These are phyloP conservation scores for Nasturtium officinale DNA, from an alignment of 345 rosid species.

Conservation along the genomic window DNA sequence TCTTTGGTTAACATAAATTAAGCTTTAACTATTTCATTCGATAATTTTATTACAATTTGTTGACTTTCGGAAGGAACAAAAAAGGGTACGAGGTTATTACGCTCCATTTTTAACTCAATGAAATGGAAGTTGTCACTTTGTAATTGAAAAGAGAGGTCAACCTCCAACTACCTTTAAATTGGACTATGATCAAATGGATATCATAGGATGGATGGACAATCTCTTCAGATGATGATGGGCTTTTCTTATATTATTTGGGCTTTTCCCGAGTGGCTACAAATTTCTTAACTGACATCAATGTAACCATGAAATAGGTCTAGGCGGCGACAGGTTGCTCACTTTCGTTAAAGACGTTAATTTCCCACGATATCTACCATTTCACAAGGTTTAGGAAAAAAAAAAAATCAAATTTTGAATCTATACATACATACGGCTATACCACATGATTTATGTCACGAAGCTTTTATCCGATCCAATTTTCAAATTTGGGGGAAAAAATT, in stretches of 20 bases:
- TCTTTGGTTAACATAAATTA: neutral
- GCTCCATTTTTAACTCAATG: neutral
- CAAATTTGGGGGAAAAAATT: too few relatives aligned
- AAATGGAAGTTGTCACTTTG: neutral
- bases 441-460: neutral
- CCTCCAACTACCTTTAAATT: too few relatives aligned
- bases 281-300: too few relatives aligned
- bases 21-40: neutral
- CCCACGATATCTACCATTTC: neutral
- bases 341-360: neutral
- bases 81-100: too few relatives aligned
- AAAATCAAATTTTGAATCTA: neutral
- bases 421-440: too few relatives aligned
- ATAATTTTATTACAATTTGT: neutral
- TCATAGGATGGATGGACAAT: neutral
- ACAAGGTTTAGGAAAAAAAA: too few relatives aligned
- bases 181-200: neutral
- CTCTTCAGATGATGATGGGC: neutral
- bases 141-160: neutral
- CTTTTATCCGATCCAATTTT: neutral
- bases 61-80: neutral
- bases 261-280: neutral
- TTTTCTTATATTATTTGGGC: neutral
- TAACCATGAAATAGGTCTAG: too few relatives aligned
- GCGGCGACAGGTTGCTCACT: too few relatives aligned